phyloP scores from a whole-genome alignment of 192 early-diverging fungal species.

The Coemansia sp. region DNA sequence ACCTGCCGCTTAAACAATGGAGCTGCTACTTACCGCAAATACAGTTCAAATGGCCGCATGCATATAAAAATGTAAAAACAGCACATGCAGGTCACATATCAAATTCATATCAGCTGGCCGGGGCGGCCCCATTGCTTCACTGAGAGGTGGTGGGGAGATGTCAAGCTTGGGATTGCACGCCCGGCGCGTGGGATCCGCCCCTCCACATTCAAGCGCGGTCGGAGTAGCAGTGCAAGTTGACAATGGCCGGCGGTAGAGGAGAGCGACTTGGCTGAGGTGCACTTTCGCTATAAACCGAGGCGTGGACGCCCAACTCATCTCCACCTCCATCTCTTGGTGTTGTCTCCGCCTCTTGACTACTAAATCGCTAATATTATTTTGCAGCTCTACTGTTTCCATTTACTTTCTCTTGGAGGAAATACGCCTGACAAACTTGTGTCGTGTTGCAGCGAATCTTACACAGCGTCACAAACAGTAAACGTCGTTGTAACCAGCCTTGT shows the following conservation, averaged over 20 bases:
- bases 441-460: background rate
- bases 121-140: background rate
- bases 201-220: background rate
- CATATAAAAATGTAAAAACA: constrained; percentile 19
- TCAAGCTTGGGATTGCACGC: constrained; percentile 1
- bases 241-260: background rate
- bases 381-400: background rate
- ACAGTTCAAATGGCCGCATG: constrained; percentile 14
- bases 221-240: background rate
- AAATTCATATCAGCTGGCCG: constrained; percentile 25
- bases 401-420: constrained; percentile 1
- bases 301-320: background rate
- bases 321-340: background rate
- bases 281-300: background rate
- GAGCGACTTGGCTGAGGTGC: background rate
- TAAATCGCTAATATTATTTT: background rate
- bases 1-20: constrained; percentile 4
- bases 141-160: constrained; percentile 1
- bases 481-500: background rate
- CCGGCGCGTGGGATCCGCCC: constrained; percentile 8
- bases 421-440: background rate
- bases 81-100: constrained; percentile 20
- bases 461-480: constrained; percentile 4
- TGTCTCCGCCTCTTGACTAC: background rate
- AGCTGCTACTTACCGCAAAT: constrained; percentile 5